Evolutionary conservation across 805 yeast genomes (phyloP).

Genomic region (Soucietia sequanensis): DNA sequence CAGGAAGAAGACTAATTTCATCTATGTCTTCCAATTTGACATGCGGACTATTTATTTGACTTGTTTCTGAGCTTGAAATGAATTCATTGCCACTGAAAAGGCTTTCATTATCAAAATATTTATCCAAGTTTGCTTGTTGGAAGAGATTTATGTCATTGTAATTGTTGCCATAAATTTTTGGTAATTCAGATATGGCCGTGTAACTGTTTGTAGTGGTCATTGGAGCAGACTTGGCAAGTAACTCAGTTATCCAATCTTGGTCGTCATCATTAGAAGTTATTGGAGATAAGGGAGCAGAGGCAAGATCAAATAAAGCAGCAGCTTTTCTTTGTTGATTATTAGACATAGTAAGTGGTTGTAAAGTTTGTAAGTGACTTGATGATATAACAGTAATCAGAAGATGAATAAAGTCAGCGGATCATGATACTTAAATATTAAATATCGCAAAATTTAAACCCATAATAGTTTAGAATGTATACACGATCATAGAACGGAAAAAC

Average conservation of each 20-base stretch:
- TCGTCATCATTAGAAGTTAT: conserved; percentile 3
- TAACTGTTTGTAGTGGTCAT: conserved; percentile 15
- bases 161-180: not conserved
- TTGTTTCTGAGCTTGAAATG: conserved; percentile 10
- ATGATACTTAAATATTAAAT: no score
- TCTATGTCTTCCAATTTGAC: conserved; percentile 2
- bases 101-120: conserved; percentile 6
- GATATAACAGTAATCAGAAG: no score
- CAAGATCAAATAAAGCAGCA: not conserved
- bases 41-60: conserved; percentile 5
- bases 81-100: conserved; percentile 8
- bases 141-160: not conserved
- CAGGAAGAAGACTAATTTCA: not conserved
- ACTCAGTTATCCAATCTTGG: conserved; percentile 20
- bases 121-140: not conserved
- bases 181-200: not conserved
- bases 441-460: no score
- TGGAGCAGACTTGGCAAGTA: conserved; percentile 15
- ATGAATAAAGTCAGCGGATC: no score
- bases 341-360: no score
- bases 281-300: conserved; percentile 10
- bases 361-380: no score
- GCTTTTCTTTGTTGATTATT: no score
- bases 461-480: no score
- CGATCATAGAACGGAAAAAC: no score